Evolutionary conservation across 73 alveolate genomes (phyloP).

Genomic region (Paramecium primaurelia): DNA sequence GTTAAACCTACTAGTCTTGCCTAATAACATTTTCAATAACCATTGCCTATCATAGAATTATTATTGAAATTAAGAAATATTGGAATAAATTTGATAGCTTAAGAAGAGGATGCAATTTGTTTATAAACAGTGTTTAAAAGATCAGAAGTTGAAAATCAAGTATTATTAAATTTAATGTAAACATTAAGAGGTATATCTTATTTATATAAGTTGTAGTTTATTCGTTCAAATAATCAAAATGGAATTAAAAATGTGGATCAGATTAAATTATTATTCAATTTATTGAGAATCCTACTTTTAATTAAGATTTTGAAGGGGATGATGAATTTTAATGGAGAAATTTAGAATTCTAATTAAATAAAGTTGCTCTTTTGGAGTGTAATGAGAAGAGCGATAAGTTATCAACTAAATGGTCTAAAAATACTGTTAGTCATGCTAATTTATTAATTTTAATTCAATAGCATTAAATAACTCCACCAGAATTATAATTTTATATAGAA

Average conservation of each 20-base stretch:
- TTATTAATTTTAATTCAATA: background rate
- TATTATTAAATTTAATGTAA: background rate
- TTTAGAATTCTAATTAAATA: background rate
- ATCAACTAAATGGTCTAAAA: background rate
- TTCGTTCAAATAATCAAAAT: background rate
- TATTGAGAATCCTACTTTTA: background rate
- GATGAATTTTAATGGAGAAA: slow-evolving; percentile 28
- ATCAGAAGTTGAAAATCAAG: slow-evolving; percentile 23
- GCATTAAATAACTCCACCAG: slow-evolving; percentile 1
- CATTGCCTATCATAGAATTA: background rate
- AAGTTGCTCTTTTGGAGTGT: background rate
- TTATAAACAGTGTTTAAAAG: background rate
- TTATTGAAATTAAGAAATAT: background rate
- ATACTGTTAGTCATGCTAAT: slow-evolving; percentile 29
- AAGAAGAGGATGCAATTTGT: slow-evolving; percentile 38
- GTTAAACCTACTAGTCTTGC: background rate
- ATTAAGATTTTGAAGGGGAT: background rate
- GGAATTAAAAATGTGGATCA: slow-evolving; percentile 4
- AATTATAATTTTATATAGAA: background rate
- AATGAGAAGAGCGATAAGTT: background rate
- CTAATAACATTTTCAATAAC: background rate
- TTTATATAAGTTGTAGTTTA: background rate
- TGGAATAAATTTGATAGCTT: slow-evolving; percentile 23
- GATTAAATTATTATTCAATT: background rate
- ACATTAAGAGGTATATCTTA: background rate